Evolutionary conservation across 352 stramenopile genomes (phyloP).

Genomic region (Globisporangium irregulare): DNA sequence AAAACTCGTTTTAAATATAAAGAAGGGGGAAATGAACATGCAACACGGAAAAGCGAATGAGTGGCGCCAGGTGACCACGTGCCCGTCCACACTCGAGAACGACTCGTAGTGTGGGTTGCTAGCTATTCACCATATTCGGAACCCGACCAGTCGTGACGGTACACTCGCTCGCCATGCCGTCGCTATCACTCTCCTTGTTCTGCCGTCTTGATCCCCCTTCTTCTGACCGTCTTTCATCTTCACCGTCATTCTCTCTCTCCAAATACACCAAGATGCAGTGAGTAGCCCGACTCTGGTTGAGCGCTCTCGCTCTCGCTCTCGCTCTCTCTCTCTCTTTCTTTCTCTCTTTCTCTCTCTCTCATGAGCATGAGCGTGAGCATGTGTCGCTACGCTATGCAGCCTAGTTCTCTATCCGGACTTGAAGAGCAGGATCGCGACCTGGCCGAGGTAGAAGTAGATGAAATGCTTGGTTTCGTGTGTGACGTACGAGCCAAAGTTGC

Average conservation of each 20-base stretch:
- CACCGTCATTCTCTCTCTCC: background rate
- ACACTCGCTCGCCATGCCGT: background rate
- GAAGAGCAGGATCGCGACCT: slow-evolving; percentile 92
- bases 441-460: slow-evolving; percentile 95
- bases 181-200: background rate
- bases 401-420: slow-evolving; percentile 77
- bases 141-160: background rate
- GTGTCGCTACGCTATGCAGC: background rate
- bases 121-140: background rate
- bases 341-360: background rate
- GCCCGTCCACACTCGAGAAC: background rate
- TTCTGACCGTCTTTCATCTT: slow-evolving; percentile 6
- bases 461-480: slow-evolving; percentile 94
- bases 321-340: background rate
- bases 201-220: background rate
- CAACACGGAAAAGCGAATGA: background rate
- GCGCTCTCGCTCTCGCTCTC: background rate
- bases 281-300: background rate
- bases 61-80: background rate
- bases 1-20: slow-evolving; percentile 14
- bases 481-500: slow-evolving; percentile 94
- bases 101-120: too few relatives aligned
- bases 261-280: slow-evolving; percentile 1
- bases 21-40: background rate
- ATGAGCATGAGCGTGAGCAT: background rate